phyloP scores from a whole-genome alignment of 2,329 filamentous ascomycete species.

The Orbilia ellipsospora region DNA sequence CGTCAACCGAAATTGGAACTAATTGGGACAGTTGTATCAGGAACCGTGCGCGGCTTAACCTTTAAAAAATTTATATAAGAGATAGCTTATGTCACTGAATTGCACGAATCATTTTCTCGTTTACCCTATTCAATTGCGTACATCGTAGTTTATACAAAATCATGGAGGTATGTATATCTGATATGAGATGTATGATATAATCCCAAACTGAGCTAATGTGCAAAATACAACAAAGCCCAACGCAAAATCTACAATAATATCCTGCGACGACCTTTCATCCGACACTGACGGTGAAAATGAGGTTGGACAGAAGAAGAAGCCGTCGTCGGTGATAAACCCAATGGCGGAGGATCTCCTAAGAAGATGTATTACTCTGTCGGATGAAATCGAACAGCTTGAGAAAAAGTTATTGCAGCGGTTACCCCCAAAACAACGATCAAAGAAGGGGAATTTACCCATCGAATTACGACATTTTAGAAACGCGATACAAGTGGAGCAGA shows the following conservation, averaged over 20 bases:
- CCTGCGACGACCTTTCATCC: slow-evolving; percentile 35
- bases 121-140: background rate
- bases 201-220: too few species aligned
- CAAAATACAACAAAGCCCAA: slow-evolving; percentile 23
- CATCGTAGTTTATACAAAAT: too few species aligned
- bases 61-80: background rate
- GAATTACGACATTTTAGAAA: slow-evolving; percentile 67
- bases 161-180: too few species aligned
- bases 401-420: slow-evolving; percentile 50
- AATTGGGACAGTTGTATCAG: too few species aligned
- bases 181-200: too few species aligned
- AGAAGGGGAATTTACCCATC: slow-evolving; percentile 63
- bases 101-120: background rate
- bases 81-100: background rate
- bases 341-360: slow-evolving; percentile 59
- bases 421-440: slow-evolving; percentile 61
- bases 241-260: slow-evolving; percentile 20
- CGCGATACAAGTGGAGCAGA: slow-evolving; percentile 66
- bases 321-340: slow-evolving; percentile 52
- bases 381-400: slow-evolving; percentile 58
- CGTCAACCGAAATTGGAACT: too few species aligned
- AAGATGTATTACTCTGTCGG: slow-evolving; percentile 59
- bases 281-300: slow-evolving; percentile 7
- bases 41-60: too few species aligned
- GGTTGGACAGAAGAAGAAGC: too few species aligned